Evolutionary conservation across 352 stramenopile genomes (phyloP).

Genomic region (Phytopythium chamaehyphon): DNA sequence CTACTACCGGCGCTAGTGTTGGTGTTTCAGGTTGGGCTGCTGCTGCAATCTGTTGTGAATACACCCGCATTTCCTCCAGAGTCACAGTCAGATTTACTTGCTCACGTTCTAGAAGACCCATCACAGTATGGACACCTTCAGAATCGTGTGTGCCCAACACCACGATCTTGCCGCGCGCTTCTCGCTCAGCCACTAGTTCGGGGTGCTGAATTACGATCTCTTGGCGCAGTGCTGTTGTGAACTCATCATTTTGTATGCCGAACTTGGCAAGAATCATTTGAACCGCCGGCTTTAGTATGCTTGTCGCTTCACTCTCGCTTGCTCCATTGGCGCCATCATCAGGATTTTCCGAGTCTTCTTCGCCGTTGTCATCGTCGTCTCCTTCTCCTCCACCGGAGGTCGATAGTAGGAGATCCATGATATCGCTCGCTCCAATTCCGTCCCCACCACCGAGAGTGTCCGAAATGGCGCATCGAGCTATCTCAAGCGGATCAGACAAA

Average conservation of each 20-base stretch:
- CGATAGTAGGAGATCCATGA: constrained; percentile 6
- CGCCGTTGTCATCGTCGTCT: neutral
- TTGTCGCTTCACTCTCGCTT: neutral
- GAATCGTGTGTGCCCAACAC: neutral
- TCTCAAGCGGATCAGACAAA: constrained; percentile 15
- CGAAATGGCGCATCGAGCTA: neutral
- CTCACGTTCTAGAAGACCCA: neutral
- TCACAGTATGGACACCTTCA: neutral
- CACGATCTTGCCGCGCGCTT: neutral
- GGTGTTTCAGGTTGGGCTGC: too few species aligned
- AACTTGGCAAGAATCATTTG: constrained; percentile 4
- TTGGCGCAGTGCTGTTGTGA: constrained; percentile 12
- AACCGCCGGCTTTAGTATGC: neutral
- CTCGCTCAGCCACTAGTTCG: constrained; percentile 7
- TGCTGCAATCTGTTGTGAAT: neutral
- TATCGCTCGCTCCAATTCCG: constrained; percentile 4
- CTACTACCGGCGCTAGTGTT: neutral
- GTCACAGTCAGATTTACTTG: neutral
- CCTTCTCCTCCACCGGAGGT: neutral
- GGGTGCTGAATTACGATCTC: constrained; percentile 15
- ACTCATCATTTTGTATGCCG: constrained; percentile 5
- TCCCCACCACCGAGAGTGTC: constrained; percentile 4
- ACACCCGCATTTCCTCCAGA: constrained; percentile 3
- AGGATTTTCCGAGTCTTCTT: neutral
- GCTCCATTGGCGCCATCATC: too few species aligned